Percentiles rank a stretch among this genome's conserved stretches.
Evolutionary conservation across 371 early-diverging fungal genomes (phyloP).

Genomic region (Mortierella sp.): DNA sequence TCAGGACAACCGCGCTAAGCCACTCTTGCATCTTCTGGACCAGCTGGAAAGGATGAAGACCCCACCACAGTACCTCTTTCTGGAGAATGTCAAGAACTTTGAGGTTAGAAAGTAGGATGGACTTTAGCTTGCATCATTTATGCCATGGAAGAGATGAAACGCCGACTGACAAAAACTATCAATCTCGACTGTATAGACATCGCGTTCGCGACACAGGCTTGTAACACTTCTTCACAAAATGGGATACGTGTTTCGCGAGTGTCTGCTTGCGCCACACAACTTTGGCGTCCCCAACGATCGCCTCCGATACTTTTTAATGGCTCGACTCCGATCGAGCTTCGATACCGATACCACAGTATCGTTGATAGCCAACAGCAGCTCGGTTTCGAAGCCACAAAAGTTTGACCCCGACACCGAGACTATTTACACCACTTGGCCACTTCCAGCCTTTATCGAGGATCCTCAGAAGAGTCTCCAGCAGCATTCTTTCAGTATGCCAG

Average conservation of each 20-base stretch:
- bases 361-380: slow-evolving; percentile 43
- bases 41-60: slow-evolving; percentile 65
- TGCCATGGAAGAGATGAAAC: slow-evolving; percentile 46
- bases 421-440: slow-evolving; percentile 70
- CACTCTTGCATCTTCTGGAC: slow-evolving; percentile 73
- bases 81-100: slow-evolving; percentile 87
- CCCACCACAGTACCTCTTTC: slow-evolving; percentile 70
- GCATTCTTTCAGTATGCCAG: slow-evolving; percentile 49
- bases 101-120: slow-evolving; percentile 61
- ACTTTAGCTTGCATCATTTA: background rate
- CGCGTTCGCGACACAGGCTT: slow-evolving; percentile 70
- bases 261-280: slow-evolving; percentile 74
- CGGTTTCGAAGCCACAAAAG: slow-evolving; percentile 14
- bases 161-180: background rate
- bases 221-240: slow-evolving; percentile 69
- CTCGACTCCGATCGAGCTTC: slow-evolving; percentile 65
- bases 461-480: slow-evolving; percentile 20
- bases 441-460: slow-evolving; percentile 53
- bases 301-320: slow-evolving; percentile 76
- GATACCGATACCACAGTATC: slow-evolving; percentile 54
- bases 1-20: slow-evolving; percentile 77
- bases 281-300: slow-evolving; percentile 82
- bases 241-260: slow-evolving; percentile 78
- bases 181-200: slow-evolving; percentile 57
- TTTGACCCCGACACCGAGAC: slow-evolving; percentile 53